Percentiles rank a stretch among this genome's conserved stretches.
Evolutionary conservation across 768 basidiomycete species (phyloP).

Genomic region (Boletus tylopilopsis): DNA sequence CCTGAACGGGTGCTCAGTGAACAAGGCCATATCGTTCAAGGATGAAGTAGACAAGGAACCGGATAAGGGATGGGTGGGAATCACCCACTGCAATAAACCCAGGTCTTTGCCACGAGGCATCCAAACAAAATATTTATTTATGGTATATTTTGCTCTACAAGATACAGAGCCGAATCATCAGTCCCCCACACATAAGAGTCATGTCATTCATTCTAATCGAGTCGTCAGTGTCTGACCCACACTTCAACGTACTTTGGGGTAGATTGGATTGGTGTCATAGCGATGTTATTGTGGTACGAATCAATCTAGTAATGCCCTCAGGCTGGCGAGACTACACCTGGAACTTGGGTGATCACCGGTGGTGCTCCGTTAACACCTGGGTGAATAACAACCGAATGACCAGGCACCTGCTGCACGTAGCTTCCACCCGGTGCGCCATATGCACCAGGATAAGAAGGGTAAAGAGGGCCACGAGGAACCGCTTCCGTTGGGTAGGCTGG

Average conservation of each 20-base stretch:
- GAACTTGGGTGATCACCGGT: slow-evolving; percentile 60
- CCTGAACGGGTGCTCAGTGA: slow-evolving; percentile 32
- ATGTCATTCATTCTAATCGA: slow-evolving; percentile 1
- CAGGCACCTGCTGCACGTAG: slow-evolving; percentile 49
- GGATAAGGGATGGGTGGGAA: slow-evolving; percentile 29
- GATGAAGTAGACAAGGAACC: slow-evolving; percentile 13
- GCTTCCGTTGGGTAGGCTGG: slow-evolving; percentile 49
- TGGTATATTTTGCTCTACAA: slow-evolving; percentile 8
- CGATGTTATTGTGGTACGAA: not conserved
- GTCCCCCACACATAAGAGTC: slow-evolving; percentile 1
- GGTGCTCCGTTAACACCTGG: slow-evolving; percentile 59
- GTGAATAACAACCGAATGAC: slow-evolving; percentile 66
- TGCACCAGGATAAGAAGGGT: slow-evolving; percentile 29
- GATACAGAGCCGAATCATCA: slow-evolving; percentile 8
- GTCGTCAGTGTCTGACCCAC: slow-evolving; percentile 15
- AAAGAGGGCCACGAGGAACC: slow-evolving; percentile 19
- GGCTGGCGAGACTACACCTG: slow-evolving; percentile 28
- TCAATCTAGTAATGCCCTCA: slow-evolving; percentile 7
- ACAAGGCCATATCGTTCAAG: slow-evolving; percentile 26
- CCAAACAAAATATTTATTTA: slow-evolving; percentile 15
- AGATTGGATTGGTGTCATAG: not conserved
- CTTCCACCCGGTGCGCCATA: slow-evolving; percentile 26
- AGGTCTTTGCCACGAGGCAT: slow-evolving; percentile 30
- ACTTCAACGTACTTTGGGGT: not conserved
- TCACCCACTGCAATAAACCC: not conserved